Conservation (phyloP, 495 filamentous ascomycete genomes). For the Penicillium psychrofluorescens region DNA sequence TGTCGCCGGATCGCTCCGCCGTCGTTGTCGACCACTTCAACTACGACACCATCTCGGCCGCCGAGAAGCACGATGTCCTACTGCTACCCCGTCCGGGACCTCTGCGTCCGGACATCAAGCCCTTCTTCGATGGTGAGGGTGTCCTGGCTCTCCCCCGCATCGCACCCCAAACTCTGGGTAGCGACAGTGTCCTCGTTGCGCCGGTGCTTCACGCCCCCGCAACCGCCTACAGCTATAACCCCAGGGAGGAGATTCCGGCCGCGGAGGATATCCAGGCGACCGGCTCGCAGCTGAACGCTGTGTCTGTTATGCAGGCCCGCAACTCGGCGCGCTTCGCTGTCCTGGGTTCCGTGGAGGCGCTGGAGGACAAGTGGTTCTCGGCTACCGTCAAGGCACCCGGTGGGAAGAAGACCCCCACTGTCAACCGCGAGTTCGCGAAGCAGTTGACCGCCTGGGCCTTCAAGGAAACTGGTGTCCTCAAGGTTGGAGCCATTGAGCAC, state of each 20-base stretch:
- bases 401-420: constrained; percentile 51
- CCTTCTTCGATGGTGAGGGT: constrained; percentile 67
- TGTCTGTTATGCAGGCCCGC: constrained; percentile 79
- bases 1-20: constrained; percentile 75
- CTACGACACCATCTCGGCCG: constrained; percentile 68
- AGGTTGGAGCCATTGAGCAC: constrained; percentile 78
- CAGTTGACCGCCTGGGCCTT: constrained; percentile 85
- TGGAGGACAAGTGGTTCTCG: constrained; percentile 86
- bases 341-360: constrained; percentile 75
- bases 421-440: constrained; percentile 80
- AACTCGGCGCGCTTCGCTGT: constrained; percentile 90
- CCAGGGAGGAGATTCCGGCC: constrained; percentile 71
- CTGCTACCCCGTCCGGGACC: constrained; percentile 58
- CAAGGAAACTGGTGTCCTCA: constrained; percentile 84
- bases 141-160: constrained; percentile 74
- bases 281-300: constrained; percentile 73
- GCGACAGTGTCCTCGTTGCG: constrained; percentile 61
- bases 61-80: constrained; percentile 84
- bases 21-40: constrained; percentile 93
- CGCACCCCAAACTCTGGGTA: constrained; percentile 74
- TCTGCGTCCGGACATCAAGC: constrained; percentile 61
- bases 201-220: constrained; percentile 73
- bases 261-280: constrained; percentile 78
- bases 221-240: constrained; percentile 90
- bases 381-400: constrained; percentile 62